Evolutionary conservation across 2,329 filamentous ascomycete genomes (phyloP).

Genomic region (Colletotrichum trifolii): DNA sequence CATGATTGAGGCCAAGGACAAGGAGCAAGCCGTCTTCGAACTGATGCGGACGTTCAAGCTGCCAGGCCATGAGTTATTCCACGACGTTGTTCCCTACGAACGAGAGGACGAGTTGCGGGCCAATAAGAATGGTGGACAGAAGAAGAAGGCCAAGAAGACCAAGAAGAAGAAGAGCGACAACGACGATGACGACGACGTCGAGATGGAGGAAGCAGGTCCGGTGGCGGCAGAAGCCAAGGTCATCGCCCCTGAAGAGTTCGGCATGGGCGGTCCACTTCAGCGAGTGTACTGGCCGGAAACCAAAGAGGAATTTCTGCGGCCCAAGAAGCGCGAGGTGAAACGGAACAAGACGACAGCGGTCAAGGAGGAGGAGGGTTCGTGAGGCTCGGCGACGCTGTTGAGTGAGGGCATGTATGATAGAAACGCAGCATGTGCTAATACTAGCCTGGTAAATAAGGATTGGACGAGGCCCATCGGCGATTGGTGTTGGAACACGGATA

Average conservation of each 20-base stretch:
- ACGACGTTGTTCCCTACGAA: constrained; percentile 81
- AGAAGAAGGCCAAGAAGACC: constrained; percentile 51
- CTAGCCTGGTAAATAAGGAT: neutral
- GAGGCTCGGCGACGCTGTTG: rapidly evolving
- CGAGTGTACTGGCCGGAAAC: constrained; percentile 92
- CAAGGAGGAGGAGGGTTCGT: constrained; percentile 41
- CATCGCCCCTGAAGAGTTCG: constrained; percentile 75
- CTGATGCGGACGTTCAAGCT: constrained; percentile 90
- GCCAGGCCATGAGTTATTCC: constrained; percentile 80
- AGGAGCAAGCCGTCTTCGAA: constrained; percentile 95
- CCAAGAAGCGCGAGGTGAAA: constrained; percentile 77
- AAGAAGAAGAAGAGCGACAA: constrained; percentile 52
- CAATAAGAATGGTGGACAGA: constrained; percentile 53
- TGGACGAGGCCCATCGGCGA: neutral
- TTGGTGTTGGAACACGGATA: no score
- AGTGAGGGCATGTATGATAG: neutral
- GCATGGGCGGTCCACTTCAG: constrained; percentile 85
- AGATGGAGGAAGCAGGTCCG: constrained; percentile 53
- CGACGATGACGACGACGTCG: constrained; percentile 46
- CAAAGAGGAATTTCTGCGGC: constrained; percentile 90
- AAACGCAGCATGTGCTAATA: neutral
- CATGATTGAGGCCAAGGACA: constrained; percentile 99
- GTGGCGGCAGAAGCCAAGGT: constrained; percentile 51
- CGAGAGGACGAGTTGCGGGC: constrained; percentile 79
- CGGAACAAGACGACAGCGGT: constrained; percentile 58